These are phyloP conservation scores for Starmera caribaea DNA, from an alignment of 805 yeast species.

Conservation along the genomic window DNA sequence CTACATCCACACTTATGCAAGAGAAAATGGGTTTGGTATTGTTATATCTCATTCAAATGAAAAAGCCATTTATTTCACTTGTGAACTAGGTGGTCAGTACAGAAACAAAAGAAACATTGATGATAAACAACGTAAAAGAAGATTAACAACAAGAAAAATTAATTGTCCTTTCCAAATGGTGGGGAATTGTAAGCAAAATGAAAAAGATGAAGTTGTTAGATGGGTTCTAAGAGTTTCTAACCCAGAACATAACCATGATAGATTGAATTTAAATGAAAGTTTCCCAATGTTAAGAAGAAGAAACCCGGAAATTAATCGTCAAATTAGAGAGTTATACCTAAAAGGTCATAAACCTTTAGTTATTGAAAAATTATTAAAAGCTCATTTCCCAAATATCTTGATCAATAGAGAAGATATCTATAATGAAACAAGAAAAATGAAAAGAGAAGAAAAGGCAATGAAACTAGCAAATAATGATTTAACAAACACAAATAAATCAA, in stretches of 20 bases:
- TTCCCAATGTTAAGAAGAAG: constrained; percentile 23
- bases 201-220: constrained; percentile 15
- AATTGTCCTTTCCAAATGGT: constrained; percentile 23
- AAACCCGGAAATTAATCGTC: constrained; percentile 21
- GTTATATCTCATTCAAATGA: constrained; percentile 22
- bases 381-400: constrained; percentile 15
- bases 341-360: constrained; percentile 20
- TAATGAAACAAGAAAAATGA: constrained; percentile 23
- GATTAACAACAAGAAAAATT: constrained; percentile 20
- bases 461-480: not conserved
- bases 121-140: constrained; percentile 21
- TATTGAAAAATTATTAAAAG: constrained; percentile 17
- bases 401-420: constrained; percentile 22
- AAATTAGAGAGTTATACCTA: constrained; percentile 19
- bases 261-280: constrained; percentile 18
- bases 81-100: constrained; percentile 21
- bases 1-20: constrained; percentile 20
- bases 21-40: constrained; percentile 21
- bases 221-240: constrained; percentile 19
- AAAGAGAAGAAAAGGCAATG: constrained; percentile 19
- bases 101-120: constrained; percentile 21
- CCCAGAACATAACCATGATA: constrained; percentile 21
- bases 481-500: constrained; percentile 3
- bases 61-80: constrained; percentile 21
- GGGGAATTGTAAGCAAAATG: constrained; percentile 21